Evolutionary conservation across 352 stramenopile species (phyloP).

Genomic region (Phytophthora vignae): DNA sequence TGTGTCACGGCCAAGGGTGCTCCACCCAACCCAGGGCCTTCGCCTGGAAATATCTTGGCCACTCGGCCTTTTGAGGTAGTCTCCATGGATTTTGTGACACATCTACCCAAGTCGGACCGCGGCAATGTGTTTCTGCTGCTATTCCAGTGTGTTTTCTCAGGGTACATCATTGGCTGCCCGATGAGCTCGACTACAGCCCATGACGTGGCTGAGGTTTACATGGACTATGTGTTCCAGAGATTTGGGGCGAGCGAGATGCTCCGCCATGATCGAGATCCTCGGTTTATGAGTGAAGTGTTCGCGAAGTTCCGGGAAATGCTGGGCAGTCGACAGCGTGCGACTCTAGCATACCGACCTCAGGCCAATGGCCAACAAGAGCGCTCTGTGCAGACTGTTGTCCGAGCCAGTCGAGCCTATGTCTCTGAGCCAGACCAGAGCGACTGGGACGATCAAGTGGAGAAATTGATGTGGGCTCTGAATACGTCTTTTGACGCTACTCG

Average conservation of each 20-base stretch:
- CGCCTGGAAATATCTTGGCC: slow-evolving; percentile 7
- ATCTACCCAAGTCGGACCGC: not conserved
- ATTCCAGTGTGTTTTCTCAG: slow-evolving; percentile 13
- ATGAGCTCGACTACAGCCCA: slow-evolving; percentile 20
- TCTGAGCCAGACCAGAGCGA: too few relatives aligned
- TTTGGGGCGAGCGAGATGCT: slow-evolving; percentile 36
- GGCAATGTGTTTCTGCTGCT: slow-evolving; percentile 4
- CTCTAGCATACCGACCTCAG: too few relatives aligned
- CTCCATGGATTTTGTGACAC: slow-evolving; percentile 26
- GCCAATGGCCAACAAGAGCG: too few relatives aligned
- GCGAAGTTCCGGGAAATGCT: too few relatives aligned
- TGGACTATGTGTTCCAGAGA: slow-evolving; percentile 27
- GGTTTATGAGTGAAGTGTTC: too few relatives aligned
- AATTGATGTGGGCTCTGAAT: too few relatives aligned
- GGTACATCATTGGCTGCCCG: slow-evolving; percentile 28
- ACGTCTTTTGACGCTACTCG: not conserved
- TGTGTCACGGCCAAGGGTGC: too few relatives aligned
- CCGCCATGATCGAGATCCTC: slow-evolving; percentile 21
- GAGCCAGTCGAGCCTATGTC: too few relatives aligned
- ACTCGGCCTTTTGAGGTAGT: slow-evolving; percentile 13
- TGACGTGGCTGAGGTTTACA: slow-evolving; percentile 32
- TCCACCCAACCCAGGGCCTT: slow-evolving; percentile 5
- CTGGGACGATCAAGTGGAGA: too few relatives aligned
- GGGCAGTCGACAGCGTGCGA: too few relatives aligned
- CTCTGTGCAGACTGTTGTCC: too few relatives aligned